These are phyloP conservation scores for Phlyctochytrium planicorne DNA, from an alignment of 192 early-diverging fungal genomes.

Conservation along the genomic window DNA sequence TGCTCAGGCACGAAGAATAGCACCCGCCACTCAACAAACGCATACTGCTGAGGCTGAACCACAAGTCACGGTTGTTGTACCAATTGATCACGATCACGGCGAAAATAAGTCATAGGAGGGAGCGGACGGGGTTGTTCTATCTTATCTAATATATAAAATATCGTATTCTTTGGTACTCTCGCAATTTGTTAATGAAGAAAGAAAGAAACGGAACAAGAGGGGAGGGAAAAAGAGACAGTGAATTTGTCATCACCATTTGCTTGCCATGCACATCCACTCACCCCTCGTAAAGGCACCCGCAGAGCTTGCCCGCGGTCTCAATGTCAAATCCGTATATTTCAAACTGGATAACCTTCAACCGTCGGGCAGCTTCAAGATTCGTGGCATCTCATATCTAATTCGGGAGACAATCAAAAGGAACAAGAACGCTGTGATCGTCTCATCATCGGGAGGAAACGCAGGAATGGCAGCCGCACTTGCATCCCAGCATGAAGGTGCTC, in stretches of 20 bases:
- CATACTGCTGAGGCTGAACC: not conserved
- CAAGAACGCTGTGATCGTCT: conserved; percentile 15
- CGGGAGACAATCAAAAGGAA: not conserved
- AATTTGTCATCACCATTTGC: too few relatives aligned
- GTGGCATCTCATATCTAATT: conserved; percentile 23
- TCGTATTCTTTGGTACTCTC: too few relatives aligned
- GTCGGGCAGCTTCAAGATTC: conserved; percentile 30
- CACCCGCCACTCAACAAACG: not conserved
- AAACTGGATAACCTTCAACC: conserved; percentile 41
- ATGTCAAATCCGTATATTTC: conserved; percentile 12
- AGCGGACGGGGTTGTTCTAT: too few relatives aligned
- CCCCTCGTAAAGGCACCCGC: conserved; percentile 3
- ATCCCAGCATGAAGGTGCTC: not conserved
- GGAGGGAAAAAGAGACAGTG: too few relatives aligned
- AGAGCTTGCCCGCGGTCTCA: conserved; percentile 4
- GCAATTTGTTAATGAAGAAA: too few relatives aligned
- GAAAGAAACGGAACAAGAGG: too few relatives aligned
- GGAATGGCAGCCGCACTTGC: conserved; percentile 36
- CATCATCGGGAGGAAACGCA: conserved; percentile 43
- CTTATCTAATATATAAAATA: too few relatives aligned
- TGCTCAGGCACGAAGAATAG: too few relatives aligned
- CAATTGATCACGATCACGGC: too few relatives aligned
- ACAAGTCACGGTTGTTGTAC: too few relatives aligned
- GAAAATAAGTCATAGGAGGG: too few relatives aligned
- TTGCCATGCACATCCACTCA: too few relatives aligned